These are phyloP conservation scores for Penicillium angulare DNA, from an alignment of 495 filamentous ascomycete species.

Conservation along the genomic window DNA sequence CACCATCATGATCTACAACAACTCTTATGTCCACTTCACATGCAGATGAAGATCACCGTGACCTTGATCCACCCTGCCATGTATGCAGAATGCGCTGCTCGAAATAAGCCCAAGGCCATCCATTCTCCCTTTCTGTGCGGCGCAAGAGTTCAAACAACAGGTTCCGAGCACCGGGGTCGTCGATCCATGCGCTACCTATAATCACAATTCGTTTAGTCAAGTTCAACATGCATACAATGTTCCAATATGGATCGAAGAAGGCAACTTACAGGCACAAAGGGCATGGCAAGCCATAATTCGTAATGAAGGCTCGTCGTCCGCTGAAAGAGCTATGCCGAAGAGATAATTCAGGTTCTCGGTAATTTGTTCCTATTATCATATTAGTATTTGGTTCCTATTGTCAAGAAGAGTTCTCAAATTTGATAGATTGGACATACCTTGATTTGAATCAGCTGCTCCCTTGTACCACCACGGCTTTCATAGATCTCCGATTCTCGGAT, in stretches of 20 bases:
- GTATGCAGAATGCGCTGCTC: conserved; percentile 21
- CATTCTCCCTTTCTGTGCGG: conserved; percentile 25
- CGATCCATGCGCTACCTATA: conserved; percentile 37
- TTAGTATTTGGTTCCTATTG: neutral
- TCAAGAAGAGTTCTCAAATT: too few relatives aligned
- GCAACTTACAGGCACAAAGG: conserved; percentile 35
- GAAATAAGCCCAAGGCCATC: conserved; percentile 31
- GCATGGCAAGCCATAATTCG: conserved; percentile 43
- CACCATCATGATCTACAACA: neutral
- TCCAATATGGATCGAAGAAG: neutral
- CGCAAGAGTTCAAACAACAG: conserved; percentile 26
- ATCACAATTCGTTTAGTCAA: neutral
- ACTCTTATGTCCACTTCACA: too few relatives aligned
- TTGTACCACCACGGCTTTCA: neutral
- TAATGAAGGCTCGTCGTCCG: conserved; percentile 37
- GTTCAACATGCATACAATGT: too few relatives aligned
- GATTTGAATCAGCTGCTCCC: conserved; percentile 12
- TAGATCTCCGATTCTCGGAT: conserved; percentile 23
- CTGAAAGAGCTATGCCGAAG: conserved; percentile 40
- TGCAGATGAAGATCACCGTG: too few relatives aligned
- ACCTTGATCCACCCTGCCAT: conserved; percentile 13
- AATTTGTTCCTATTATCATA: conserved; percentile 23
- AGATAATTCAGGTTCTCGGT: conserved; percentile 32
- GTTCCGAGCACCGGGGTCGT: conserved; percentile 21
- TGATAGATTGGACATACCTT: conserved; percentile 36